Percentiles rank a stretch among this genome's conserved stretches.
phyloP scores from a whole-genome alignment of 2,329 filamentous ascomycete species.

The Capronia americana region DNA sequence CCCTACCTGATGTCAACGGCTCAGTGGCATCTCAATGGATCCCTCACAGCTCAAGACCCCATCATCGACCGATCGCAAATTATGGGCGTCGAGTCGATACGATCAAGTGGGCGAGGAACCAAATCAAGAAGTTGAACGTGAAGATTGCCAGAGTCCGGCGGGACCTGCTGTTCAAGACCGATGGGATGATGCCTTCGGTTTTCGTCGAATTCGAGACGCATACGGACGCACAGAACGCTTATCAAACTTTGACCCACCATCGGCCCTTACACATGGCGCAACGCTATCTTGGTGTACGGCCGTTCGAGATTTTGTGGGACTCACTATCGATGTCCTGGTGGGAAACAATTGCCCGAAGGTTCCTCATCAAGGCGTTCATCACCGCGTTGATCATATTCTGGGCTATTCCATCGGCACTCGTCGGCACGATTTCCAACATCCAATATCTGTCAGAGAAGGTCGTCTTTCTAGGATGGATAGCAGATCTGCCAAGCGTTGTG shows the following conservation, averaged over 20 bases:
- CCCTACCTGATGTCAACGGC: slow-evolving; percentile 43
- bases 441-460: slow-evolving; percentile 62
- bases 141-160: slow-evolving; percentile 44
- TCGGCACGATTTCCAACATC: slow-evolving; percentile 86
- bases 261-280: slow-evolving; percentile 85
- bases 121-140: slow-evolving; percentile 43
- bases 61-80: slow-evolving; percentile 47
- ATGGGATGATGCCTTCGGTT: slow-evolving; percentile 71
- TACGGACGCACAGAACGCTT: slow-evolving; percentile 81
- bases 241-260: slow-evolving; percentile 84
- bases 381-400: slow-evolving; percentile 85
- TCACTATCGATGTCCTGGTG: slow-evolving; percentile 75
- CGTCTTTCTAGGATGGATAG: slow-evolving; percentile 73
- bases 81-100: slow-evolving; percentile 47
- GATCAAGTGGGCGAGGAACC: slow-evolving; percentile 47
- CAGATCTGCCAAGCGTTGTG: slow-evolving; percentile 70
- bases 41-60: slow-evolving; percentile 42
- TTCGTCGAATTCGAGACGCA: slow-evolving; percentile 89
- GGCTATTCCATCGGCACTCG: slow-evolving; percentile 74
- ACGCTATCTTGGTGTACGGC: slow-evolving; percentile 81
- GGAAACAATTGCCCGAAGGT: slow-evolving; percentile 62
- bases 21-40: slow-evolving; percentile 49
- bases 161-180: slow-evolving; percentile 38
- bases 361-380: slow-evolving; percentile 73
- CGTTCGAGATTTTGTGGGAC: slow-evolving; percentile 83